Evolutionary conservation across 129 eudicot genomes (phyloP), one percentile per base, ranked within the genome.

Genomic region (Helianthus annuus): DNA sequence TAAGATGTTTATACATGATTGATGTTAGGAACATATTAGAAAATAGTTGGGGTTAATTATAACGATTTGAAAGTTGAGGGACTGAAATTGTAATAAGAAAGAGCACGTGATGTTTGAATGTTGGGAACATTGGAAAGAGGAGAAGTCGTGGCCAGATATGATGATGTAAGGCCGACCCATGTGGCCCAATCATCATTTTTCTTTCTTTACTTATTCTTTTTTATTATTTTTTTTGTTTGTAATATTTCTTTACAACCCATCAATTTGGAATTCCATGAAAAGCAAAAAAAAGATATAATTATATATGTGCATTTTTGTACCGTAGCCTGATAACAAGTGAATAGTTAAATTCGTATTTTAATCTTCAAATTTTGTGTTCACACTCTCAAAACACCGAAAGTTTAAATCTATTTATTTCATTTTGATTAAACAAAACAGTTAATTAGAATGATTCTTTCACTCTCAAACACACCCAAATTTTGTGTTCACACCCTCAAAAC

Each of bases 51-150:
- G 2, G 2, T 7, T 12, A 3, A 11, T 10, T 59, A 59, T 29
- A 29, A 5, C 2, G 15, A 72, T 8, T 42, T 49, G 69, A 32
- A 73, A 65, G 49, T 17, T 3, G 39, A 62, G 73, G 79, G 69
- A 56, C 22, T n/a, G 8, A 32, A 60, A 34, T 14, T 7, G 53
- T 46, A 46, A 79, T 2, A 32, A 29, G 68, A 40, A 72, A 48
- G 7, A 55, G 71, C 82, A 87, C 83, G 89, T 84, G 87, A 78
- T 84, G 94, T 84, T 87, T 87, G 87, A 79, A 77, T 84, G 85
- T 79, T 84, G 85, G 87, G 68, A 80, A 84, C 87, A 87, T 79
- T 29, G 85, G 83, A 85, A 76, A 81, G 87, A 70, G 83, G 75
- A 54, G 68, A 77, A 66, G 83, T 82, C 79, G 88, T 85, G 88